Percentiles rank a stretch among this genome's conserved stretches.
Evolutionary conservation across 495 filamentous ascomycete species (phyloP).

Genomic region (Lepraria neglecta): DNA sequence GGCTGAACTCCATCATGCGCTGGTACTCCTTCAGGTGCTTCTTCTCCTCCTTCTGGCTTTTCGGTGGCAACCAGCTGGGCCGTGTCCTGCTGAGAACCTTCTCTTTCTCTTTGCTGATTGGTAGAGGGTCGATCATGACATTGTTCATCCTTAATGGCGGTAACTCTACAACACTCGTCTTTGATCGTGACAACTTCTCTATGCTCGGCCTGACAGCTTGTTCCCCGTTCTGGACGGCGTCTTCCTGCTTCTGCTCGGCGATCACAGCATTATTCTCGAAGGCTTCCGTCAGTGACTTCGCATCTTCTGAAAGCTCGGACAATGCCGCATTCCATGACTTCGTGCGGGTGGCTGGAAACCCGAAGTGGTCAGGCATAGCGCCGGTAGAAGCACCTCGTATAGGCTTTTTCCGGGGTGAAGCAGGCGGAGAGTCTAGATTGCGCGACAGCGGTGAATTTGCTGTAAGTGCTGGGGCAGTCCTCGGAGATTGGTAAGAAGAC

Average conservation of each 20-base stretch:
- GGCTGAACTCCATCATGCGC: slow-evolving; percentile 78
- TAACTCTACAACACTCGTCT: slow-evolving; percentile 52
- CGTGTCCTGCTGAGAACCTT: slow-evolving; percentile 83
- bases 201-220: slow-evolving; percentile 40
- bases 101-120: slow-evolving; percentile 94
- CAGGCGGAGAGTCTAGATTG: slow-evolving; percentile 13
- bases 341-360: slow-evolving; percentile 49
- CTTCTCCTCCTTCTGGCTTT: slow-evolving; percentile 87
- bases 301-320: slow-evolving; percentile 76
- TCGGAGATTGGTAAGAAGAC: slow-evolving; percentile 16
- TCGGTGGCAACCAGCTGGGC: slow-evolving; percentile 92
- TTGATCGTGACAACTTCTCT: slow-evolving; percentile 38
- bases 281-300: slow-evolving; percentile 80
- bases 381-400: slow-evolving; percentile 43
- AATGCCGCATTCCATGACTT: slow-evolving; percentile 83
- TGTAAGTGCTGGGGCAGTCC: slow-evolving; percentile 26
- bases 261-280: slow-evolving; percentile 78
- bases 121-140: slow-evolving; percentile 93
- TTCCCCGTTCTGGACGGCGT: slow-evolving; percentile 46
- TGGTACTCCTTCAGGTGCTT: slow-evolving; percentile 88
- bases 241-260: slow-evolving; percentile 45
- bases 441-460: slow-evolving; percentile 31
- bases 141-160: slow-evolving; percentile 81
- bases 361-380: slow-evolving; percentile 26
- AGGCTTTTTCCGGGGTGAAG: slow-evolving; percentile 24